Percentiles rank a stretch among this genome's conserved stretches.
phyloP scores from a whole-genome alignment of 345 rosid genomes.

The Lumnitzera littorea region DNA sequence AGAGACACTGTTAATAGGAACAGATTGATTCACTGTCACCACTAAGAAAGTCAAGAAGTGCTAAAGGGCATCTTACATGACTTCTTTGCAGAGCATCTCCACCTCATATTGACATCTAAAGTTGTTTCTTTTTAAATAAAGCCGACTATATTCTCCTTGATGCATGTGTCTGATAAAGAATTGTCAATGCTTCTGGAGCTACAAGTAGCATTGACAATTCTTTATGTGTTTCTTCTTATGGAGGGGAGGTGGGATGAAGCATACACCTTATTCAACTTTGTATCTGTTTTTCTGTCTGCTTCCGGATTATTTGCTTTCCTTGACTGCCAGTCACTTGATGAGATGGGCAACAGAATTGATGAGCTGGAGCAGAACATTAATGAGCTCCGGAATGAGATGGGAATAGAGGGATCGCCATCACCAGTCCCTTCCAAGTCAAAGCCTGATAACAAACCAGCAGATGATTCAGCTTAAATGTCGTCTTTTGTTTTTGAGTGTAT shows the following conservation, averaged over 20 bases:
- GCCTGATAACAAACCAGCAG: constrained; percentile 11
- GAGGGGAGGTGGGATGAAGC: background rate
- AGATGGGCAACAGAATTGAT: constrained; percentile 63
- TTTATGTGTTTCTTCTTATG: background rate
- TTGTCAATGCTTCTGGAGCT: background rate
- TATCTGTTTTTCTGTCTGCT: background rate
- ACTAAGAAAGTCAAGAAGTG: too few relatives aligned
- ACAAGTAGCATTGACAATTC: too few relatives aligned
- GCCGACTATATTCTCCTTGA: too few relatives aligned
- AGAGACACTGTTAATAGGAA: too few relatives aligned
- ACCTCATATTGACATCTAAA: too few relatives aligned
- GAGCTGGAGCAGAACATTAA: constrained; percentile 71
- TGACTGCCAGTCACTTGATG: constrained; percentile 59
- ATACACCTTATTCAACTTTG: background rate
- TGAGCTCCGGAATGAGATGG: constrained; percentile 54
- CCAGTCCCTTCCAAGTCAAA: constrained; percentile 41
- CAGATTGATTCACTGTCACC: too few relatives aligned
- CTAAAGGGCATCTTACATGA: too few relatives aligned
- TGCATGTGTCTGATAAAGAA: too few relatives aligned
- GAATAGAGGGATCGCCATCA: constrained; percentile 65
- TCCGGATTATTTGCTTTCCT: constrained; percentile 17
- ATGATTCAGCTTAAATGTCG: constrained; percentile 29
- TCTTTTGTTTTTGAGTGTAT: too few relatives aligned
- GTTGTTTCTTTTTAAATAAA: too few relatives aligned
- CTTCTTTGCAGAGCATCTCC: too few relatives aligned